phyloP scores from a whole-genome alignment of 805 yeast species.

The Ogataea degrootiae region DNA sequence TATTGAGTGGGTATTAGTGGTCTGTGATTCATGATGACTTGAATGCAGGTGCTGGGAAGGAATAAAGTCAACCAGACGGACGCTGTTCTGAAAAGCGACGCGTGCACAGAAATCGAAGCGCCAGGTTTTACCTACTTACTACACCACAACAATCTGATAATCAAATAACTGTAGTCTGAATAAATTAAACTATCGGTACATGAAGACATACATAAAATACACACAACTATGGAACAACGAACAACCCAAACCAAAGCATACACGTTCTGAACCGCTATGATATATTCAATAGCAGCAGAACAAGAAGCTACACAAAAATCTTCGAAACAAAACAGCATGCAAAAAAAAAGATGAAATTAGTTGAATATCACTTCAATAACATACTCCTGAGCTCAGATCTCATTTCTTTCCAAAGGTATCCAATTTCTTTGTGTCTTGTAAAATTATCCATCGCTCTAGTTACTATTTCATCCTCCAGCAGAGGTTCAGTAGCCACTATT shows the following conservation, averaged over 20 bases:
- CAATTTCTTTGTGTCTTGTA: constrained; percentile 27
- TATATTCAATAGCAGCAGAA: background rate
- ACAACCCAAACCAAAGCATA: no score
- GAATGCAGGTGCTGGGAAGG: no score
- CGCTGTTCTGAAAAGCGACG: no score
- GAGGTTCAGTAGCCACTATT: constrained; percentile 34
- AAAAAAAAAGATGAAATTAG: background rate
- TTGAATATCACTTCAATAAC: constrained; percentile 2
- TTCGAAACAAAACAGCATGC: background rate
- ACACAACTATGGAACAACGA: background rate
- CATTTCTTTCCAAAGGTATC: constrained; percentile 31
- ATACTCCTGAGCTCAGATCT: constrained; percentile 19
- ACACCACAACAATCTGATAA: no score
- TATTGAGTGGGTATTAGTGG: no score
- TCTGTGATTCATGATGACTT: no score
- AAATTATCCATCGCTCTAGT: constrained; percentile 18
- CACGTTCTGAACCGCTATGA: background rate
- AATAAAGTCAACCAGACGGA: no score
- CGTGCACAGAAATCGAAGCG: no score
- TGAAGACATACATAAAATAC: background rate
- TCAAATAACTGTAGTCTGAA: no score
- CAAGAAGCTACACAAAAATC: background rate
- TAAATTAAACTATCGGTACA: no score
- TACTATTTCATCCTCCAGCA: constrained; percentile 20
- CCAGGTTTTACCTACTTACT: no score